phyloP scores from a whole-genome alignment of 2,329 filamentous ascomycete genomes.

The Pseudogymnoascus sp. region DNA sequence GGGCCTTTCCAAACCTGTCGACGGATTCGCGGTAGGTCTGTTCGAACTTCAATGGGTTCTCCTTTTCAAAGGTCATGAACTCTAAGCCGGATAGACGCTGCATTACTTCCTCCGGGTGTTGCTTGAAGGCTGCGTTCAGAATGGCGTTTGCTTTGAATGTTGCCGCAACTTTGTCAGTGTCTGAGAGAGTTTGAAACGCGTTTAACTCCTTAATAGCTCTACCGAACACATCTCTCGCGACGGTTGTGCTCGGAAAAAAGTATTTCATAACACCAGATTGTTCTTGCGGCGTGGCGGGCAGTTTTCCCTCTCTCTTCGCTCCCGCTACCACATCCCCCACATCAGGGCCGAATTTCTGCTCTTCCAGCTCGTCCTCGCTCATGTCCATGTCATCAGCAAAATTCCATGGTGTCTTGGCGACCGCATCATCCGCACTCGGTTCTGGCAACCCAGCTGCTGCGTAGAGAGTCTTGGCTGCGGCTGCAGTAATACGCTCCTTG shows the following conservation, averaged over 20 bases:
- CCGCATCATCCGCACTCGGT: background rate
- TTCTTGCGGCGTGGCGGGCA: background rate
- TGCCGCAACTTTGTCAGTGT: background rate
- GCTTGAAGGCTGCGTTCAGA: background rate
- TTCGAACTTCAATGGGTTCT: background rate
- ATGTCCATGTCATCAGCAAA: background rate
- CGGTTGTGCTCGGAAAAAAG: background rate
- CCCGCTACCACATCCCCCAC: background rate
- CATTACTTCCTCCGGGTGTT: background rate
- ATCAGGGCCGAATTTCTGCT: background rate
- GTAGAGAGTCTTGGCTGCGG: background rate
- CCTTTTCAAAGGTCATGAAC: background rate
- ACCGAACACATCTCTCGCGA: background rate
- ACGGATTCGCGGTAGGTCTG: background rate
- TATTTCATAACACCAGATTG: background rate
- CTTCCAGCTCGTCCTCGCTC: background rate
- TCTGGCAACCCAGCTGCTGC: background rate
- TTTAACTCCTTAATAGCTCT: background rate
- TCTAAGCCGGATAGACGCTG: background rate
- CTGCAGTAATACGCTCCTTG: background rate
- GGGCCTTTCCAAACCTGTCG: background rate
- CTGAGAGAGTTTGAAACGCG: background rate
- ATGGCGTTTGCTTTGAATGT: background rate
- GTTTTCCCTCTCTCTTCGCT: background rate
- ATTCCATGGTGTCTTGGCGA: background rate